These are phyloP conservation scores for Rutstroemia sp. DNA, from an alignment of 2,329 filamentous ascomycete genomes.

Conservation along the genomic window DNA sequence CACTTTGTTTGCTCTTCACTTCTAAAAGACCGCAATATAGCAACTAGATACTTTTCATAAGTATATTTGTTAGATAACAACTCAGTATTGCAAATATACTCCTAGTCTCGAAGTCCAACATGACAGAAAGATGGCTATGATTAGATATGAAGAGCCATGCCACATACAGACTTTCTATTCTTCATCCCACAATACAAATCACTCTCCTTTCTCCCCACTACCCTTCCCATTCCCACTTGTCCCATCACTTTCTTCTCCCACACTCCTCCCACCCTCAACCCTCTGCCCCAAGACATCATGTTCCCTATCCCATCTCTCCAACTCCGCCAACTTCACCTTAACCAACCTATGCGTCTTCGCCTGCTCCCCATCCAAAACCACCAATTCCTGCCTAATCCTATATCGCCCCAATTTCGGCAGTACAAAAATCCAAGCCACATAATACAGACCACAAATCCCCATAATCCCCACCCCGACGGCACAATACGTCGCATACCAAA, in stretches of 20 bases:
- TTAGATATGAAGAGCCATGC: no score
- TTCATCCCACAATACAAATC: no score
- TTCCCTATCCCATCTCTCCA: constrained; percentile 49
- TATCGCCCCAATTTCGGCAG: constrained; percentile 48
- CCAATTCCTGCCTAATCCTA: constrained; percentile 45
- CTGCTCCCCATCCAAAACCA: constrained; percentile 41
- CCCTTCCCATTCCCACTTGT: no score
- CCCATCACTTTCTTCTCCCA: neutral
- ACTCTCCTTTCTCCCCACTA: no score
- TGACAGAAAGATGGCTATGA: no score
- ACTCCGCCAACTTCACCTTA: constrained; percentile 42
- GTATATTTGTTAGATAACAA: no score
- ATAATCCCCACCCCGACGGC: constrained; percentile 56
- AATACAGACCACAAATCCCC: constrained; percentile 47
- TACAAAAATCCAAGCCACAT: constrained; percentile 49
- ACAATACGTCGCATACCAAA: constrained; percentile 67
- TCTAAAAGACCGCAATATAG: no score
- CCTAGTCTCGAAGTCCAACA: no score
- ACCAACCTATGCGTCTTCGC: constrained; percentile 41
- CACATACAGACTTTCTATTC: no score
- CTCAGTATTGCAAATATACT: no score
- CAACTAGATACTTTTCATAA: no score
- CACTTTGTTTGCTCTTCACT: no score
- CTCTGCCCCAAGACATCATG: constrained; percentile 40
- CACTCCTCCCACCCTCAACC: neutral